Conservation (phyloP, 208 protist genomes). For the Trypanosoma conorhini region DNA sequence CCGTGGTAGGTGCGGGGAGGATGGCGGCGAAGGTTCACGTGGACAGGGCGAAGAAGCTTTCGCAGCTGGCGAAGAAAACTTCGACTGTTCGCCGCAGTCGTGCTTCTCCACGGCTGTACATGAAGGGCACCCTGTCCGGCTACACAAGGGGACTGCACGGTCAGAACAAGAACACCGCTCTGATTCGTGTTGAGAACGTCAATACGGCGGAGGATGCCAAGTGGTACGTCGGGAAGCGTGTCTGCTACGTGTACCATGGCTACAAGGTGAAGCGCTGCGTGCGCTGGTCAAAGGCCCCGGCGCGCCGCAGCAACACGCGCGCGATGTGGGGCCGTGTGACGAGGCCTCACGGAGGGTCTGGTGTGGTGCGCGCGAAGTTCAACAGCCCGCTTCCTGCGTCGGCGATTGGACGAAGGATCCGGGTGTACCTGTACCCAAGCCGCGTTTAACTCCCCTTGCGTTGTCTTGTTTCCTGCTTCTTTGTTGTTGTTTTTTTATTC, state of each 20-base stretch:
- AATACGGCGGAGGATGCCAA: conserved; percentile 53
- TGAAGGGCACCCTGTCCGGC: conserved; percentile 89
- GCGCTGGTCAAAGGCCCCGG: conserved; percentile 89
- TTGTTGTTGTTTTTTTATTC: conserved; percentile 12
- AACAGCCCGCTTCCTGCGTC: conserved; percentile 94
- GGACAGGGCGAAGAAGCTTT: conserved; percentile 85
- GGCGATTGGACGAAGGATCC: conserved; percentile 94
- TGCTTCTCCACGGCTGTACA: conserved; percentile 86
- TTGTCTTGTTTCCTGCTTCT: conserved; percentile 29
- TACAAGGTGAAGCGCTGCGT: conserved; percentile 93
- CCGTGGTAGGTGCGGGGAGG: conserved; percentile 33
- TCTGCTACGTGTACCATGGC: conserved; percentile 98
- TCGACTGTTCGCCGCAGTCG: conserved; percentile 80
- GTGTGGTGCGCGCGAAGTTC: conserved; percentile 98
- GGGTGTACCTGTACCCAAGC: conserved; percentile 99
- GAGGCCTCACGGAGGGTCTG: conserved; percentile 97
- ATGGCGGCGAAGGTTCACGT: conserved; percentile 73
- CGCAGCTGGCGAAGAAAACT: conserved; percentile 83
- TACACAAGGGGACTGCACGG: conserved; percentile 91
- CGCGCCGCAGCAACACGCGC: conserved; percentile 89
- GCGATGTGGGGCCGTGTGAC: conserved; percentile 98
- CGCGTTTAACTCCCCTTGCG: conserved; percentile 97
- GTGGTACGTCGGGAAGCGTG: conserved; percentile 99
- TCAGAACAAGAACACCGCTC: conserved; percentile 93
- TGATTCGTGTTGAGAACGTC: conserved; percentile 67